Percentiles rank a stretch among this genome's conserved stretches.
Conservation (phyloP, 805 yeast genomes). For the Candida dajiaensis region DNA sequence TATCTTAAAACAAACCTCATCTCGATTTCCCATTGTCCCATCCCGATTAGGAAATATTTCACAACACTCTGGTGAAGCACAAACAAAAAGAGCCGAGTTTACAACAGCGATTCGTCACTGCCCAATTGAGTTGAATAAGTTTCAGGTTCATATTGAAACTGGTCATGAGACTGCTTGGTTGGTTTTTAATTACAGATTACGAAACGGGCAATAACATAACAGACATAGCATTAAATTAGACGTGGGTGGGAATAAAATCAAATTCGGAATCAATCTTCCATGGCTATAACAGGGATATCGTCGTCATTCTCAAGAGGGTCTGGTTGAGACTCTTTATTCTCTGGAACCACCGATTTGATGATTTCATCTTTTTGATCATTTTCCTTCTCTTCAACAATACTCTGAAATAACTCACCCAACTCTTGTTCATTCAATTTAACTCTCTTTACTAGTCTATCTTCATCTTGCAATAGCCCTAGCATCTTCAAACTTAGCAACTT, state of each 20-base stretch:
- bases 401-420: constrained; percentile 28
- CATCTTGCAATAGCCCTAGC: constrained; percentile 25
- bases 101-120: not conserved
- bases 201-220: not conserved
- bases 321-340: not conserved
- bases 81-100: not conserved
- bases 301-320: constrained; percentile 1
- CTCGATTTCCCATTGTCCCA: not conserved
- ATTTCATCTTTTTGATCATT: constrained; percentile 5
- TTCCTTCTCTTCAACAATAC: constrained; percentile 6
- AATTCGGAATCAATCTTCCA: constrained; percentile 9
- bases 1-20: not conserved
- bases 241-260: not conserved
- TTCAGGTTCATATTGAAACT: not conserved
- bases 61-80: not conserved
- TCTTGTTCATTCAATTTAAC: constrained; percentile 30
- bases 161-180: not conserved
- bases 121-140: not conserved
- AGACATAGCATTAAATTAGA: not conserved
- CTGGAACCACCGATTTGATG: constrained; percentile 2
- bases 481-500: constrained; percentile 33
- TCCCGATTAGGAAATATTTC: not conserved
- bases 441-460: constrained; percentile 25
- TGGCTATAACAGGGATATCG: constrained; percentile 9
- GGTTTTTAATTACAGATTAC: not conserved